Percentiles rank a stretch among this genome's conserved stretches.
Evolutionary conservation across 495 filamentous ascomycete genomes (phyloP).

Genomic region (Xylaria palmicola): DNA sequence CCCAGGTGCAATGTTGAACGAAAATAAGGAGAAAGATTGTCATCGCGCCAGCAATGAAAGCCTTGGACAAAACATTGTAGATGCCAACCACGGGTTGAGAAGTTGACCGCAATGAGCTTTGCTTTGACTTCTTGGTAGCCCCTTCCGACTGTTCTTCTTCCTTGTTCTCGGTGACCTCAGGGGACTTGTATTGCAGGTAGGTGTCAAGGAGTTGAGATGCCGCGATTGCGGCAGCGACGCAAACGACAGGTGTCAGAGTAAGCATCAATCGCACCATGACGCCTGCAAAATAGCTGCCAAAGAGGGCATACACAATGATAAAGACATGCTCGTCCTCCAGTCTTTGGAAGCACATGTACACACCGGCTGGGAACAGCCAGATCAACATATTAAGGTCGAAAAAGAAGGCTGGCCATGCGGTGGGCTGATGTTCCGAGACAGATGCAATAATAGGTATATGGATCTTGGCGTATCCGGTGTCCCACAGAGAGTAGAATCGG

Average conservation of each 20-base stretch:
- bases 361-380: slow-evolving; percentile 98
- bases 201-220: slow-evolving; percentile 86
- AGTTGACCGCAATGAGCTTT: slow-evolving; percentile 63
- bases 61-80: slow-evolving; percentile 76
- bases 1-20: slow-evolving; percentile 98
- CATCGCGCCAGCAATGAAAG: slow-evolving; percentile 65
- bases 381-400: slow-evolving; percentile 98
- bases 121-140: slow-evolving; percentile 52
- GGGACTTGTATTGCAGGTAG: slow-evolving; percentile 64
- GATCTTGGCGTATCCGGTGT: slow-evolving; percentile 98
- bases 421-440: slow-evolving; percentile 98
- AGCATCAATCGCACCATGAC: slow-evolving; percentile 99
- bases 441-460: slow-evolving; percentile 99
- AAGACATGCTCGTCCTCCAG: slow-evolving; percentile 98
- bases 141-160: slow-evolving; percentile 49
- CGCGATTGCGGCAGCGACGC: slow-evolving; percentile 88
- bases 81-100: slow-evolving; percentile 77
- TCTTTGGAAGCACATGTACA: slow-evolving; percentile 95
- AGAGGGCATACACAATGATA: slow-evolving; percentile 91
- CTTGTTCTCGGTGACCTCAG: slow-evolving; percentile 48
- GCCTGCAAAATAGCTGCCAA: slow-evolving; percentile 96
- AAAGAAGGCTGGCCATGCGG: slow-evolving; percentile 99
- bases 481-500: slow-evolving; percentile 99
- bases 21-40: slow-evolving; percentile 85
- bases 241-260: slow-evolving; percentile 94